Evolutionary conservation across 1,139 yeast genomes (phyloP).

Genomic region (Nakaseomyces kungkrabaensis): DNA sequence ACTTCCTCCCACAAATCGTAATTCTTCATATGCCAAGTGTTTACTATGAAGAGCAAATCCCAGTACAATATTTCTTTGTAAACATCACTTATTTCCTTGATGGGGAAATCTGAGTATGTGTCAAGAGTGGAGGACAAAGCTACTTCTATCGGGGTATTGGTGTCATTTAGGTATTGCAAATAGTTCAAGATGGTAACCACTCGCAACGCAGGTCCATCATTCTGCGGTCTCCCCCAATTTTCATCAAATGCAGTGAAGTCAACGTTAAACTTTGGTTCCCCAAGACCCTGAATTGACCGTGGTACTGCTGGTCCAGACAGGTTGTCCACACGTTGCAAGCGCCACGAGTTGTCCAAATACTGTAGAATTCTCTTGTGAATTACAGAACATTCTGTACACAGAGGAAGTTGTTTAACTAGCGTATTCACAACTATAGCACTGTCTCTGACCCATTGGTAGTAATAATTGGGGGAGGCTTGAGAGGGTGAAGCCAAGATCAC

Average conservation of each 20-base stretch:
- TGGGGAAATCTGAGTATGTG: slow-evolving; percentile 12
- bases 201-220: slow-evolving; percentile 89
- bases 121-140: not conserved
- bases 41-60: slow-evolving; percentile 56
- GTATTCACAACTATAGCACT: slow-evolving; percentile 74
- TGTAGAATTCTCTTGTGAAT: slow-evolving; percentile 25
- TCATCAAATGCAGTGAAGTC: slow-evolving; percentile 52
- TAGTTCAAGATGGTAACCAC: slow-evolving; percentile 54
- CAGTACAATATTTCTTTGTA: slow-evolving; percentile 50
- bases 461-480: slow-evolving; percentile 57
- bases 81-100: slow-evolving; percentile 27
- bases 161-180: slow-evolving; percentile 35
- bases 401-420: slow-evolving; percentile 31
- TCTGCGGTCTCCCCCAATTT: slow-evolving; percentile 91
- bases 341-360: slow-evolving; percentile 49
- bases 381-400: not conserved
- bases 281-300: slow-evolving; percentile 43
- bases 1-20: slow-evolving; percentile 96
- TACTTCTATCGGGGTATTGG: slow-evolving; percentile 20
- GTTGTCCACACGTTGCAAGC: slow-evolving; percentile 57
- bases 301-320: slow-evolving; percentile 52
- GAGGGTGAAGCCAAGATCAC: slow-evolving; percentile 84
- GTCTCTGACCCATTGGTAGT: slow-evolving; percentile 86
- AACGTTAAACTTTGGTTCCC: slow-evolving; percentile 79
- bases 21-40: slow-evolving; percentile 54